Base-by-base conservation (phyloP, 2,329 filamentous ascomycete genomes). In the Endothia cerciana region DNA sequence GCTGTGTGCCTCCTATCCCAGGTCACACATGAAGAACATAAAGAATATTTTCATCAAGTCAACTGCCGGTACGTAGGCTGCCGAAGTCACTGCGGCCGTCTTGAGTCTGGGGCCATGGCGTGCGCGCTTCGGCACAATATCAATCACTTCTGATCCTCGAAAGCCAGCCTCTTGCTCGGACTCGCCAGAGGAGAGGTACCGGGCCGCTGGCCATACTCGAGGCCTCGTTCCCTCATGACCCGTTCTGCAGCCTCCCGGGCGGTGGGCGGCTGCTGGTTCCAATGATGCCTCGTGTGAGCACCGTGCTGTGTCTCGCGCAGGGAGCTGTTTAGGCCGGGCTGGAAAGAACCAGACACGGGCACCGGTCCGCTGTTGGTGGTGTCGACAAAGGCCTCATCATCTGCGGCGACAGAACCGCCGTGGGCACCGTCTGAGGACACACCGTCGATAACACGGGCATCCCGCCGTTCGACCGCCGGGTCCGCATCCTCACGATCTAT, bases 381-480 rank as follows among this genome's bases (percentile, higher is more conserved):
- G 75, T 91, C 89, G 30, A 91, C 82, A 68, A 89, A 87, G 11
- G 78, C 75, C 61, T 83, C 82, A 67, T 87, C 84, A 49, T 83
- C 81, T 4, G 55, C 64, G 1, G 72, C 60, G 3, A 70, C 72
- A 8, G 73, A 72, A 4, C 81, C 73, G 47, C 74, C 72, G 5
- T 82, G 76, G 33, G 73, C 73, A 43, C 85, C 82, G 71, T 89
- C 89, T 2, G 79, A 76, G 0, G 87, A 85, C 49, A 91, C 83
- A 1, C 89, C 89, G 73, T 92, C 88, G 64, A 91, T 79, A 82
- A 89, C 88, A 61, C 85, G 83, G 22, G 88, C 87, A 72, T 91
- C 87, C 2, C 83, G 77, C 57, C 83, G 78, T 73, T 88, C 85
- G 63, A 82, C 80, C 7, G 82, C 74, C 2, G 82, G 77, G 33